Evolutionary conservation across 2,329 filamentous ascomycete species (phyloP).

Genomic region (Scedosporium aurantiacum): DNA sequence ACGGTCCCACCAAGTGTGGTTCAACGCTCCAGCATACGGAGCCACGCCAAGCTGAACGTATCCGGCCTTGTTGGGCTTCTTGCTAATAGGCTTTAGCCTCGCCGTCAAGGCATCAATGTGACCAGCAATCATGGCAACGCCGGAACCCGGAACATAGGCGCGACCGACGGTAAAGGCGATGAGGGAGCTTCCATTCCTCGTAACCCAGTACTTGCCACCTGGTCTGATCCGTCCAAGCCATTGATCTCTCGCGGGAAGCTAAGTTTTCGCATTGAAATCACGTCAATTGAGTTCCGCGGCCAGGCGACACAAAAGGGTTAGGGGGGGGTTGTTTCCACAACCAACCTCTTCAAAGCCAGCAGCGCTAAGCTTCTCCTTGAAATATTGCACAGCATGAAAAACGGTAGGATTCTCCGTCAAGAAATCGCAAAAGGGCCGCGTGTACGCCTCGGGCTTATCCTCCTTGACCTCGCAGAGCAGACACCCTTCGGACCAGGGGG

Average conservation of each 20-base stretch:
- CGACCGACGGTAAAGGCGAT: constrained; percentile 78
- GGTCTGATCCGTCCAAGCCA: constrained; percentile 64
- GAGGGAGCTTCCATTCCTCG: constrained; percentile 74
- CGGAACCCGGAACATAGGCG: constrained; percentile 73
- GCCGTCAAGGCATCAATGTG: constrained; percentile 90
- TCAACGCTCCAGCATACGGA: constrained; percentile 80
- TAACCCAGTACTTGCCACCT: constrained; percentile 82
- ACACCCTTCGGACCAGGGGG: constrained; percentile 17
- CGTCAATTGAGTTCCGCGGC: neutral
- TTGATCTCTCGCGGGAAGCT: constrained; percentile 66
- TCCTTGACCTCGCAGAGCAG: constrained; percentile 26
- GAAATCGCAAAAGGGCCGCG: constrained; percentile 77
- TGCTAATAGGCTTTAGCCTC: constrained; percentile 82
- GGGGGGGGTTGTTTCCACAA: constrained; percentile 6
- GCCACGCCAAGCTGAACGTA: constrained; percentile 86
- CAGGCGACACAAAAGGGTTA: neutral
- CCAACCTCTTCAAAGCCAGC: constrained; percentile 62
- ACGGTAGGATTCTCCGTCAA: constrained; percentile 84
- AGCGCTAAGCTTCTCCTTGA: constrained; percentile 59
- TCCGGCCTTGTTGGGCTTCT: constrained; percentile 71
- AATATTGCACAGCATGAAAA: constrained; percentile 78
- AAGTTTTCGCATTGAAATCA: neutral
- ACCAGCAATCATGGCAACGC: constrained; percentile 77
- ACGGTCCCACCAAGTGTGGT: constrained; percentile 92
- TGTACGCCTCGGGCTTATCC: constrained; percentile 53